Evolutionary conservation across 2,329 filamentous ascomycete genomes (phyloP).

Genomic region (Colletotrichum sublineola): DNA sequence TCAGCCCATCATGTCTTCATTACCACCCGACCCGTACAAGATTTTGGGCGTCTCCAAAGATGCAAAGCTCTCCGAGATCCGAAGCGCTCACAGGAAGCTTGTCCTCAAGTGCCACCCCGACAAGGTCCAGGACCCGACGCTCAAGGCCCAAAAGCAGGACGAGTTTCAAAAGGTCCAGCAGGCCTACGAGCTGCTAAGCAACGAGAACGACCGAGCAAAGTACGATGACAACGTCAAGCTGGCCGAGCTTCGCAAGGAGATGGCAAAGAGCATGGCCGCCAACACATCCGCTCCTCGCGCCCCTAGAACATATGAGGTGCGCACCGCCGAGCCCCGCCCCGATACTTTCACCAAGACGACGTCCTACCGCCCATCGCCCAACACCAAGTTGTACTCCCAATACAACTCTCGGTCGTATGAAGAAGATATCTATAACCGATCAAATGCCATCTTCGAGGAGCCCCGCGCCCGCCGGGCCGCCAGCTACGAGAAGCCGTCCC

Average conservation of each 20-base stretch:
- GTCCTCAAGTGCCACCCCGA: conserved; percentile 92
- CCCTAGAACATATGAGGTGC: conserved; percentile 60
- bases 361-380: conserved; percentile 48
- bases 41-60: conserved; percentile 80
- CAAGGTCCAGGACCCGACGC: conserved; percentile 83
- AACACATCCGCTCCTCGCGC: conserved; percentile 61
- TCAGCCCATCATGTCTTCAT: conserved; percentile 60
- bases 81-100: conserved; percentile 85
- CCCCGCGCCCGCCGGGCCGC: conserved; percentile 59
- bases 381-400: conserved; percentile 53
- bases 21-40: conserved; percentile 82
- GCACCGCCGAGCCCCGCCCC: conserved; percentile 63
- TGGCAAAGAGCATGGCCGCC: conserved; percentile 55
- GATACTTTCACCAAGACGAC: conserved; percentile 58
- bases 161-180: conserved; percentile 94
- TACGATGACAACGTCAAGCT: conserved; percentile 84
- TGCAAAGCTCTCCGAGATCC: conserved; percentile 79
- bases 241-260: conserved; percentile 72
- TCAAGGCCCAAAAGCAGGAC: conserved; percentile 83
- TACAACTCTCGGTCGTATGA: conserved; percentile 61
- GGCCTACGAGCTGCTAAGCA: conserved; percentile 90
- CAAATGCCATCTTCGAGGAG: conserved; percentile 59
- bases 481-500: conserved; percentile 62
- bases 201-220: conserved; percentile 77
- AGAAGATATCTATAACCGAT: conserved; percentile 56